Base-by-base conservation (phyloP, 2,329 filamentous ascomycete species). In the Penicillium sp. region DNA sequence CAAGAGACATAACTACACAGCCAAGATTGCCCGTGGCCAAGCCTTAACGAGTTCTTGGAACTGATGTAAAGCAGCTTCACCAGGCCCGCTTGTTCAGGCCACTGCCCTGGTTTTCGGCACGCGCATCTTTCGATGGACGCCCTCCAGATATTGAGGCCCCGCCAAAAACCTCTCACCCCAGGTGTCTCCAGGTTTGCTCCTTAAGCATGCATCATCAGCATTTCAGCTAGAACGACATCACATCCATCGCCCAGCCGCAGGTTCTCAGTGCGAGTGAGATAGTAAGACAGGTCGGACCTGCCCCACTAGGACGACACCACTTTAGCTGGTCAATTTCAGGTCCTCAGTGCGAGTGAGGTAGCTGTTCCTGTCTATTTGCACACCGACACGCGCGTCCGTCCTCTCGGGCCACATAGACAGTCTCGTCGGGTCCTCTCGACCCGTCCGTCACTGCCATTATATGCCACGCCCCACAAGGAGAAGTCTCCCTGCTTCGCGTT, bases 31-130 rank as follows among this genome's bases (percentile, higher is more conserved):
- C 59, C 55, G 47, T 58, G 50, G 60, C 53, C 30, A 56, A 60
- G 59, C 59, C 54, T 58, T 58, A 17, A 45, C 40, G 59, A 66
- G 61, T 49, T 55, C 55, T 62, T 55, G 35, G 22, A 55, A 42
- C 50, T 54, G 26, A 44, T 62, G 55, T 51, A 53, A 62, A 54
- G 60, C 60, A 59, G 60, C 55, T 62, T 62, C 55, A 58, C 49
- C 30, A 33, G 30, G 30, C 30, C 30, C 30, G 30, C 30, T 33
- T 33, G 60, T 51, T 59, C 60, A 55, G 56, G 60, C 56, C 60
- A 62, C 50, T 62, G 55, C 60, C 55, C 50, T 59, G 50, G 60
- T 62, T 62, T 62, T 62, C 56, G 30, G 56, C 45, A 53, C 56
- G 19, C 50, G 57, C 37, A 56, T 37, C 50, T 53, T 42, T 59